Evolutionary conservation across 768 basidiomycete genomes (phyloP), one percentile per base, ranked within the genome.

Genomic region (Dioszegia crocea): DNA sequence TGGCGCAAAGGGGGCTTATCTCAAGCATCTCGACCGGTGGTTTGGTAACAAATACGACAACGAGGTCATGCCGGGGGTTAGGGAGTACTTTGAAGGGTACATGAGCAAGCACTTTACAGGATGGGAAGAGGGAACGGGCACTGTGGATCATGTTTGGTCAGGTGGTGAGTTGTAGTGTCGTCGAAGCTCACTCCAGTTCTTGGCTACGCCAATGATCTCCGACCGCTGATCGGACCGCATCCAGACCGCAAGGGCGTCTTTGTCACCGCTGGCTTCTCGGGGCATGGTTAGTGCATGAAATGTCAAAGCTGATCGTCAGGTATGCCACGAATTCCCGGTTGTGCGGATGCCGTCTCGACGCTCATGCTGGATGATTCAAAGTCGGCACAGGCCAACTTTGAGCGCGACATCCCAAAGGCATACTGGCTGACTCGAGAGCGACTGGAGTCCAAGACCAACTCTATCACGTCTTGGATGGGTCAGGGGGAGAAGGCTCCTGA

Each of bases 261-360:
- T 46, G 45, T 70, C 38, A 57, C 51, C 30, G 68, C 68, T 23
- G 68, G 65, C 17, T 70, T 70, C 55, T 64, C 65, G n/a, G 68
- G 68, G 12, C 68, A 70, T 49, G 68, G 68, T 70, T 24, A 47
- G 68, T 63, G 9, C 9, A 40, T 40, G 14, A 17, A 26, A 43
- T 49, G 39, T 50, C 44, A 19, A 29, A 11, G 21, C 48, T 50
- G 48, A 41, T 11, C 23, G 33, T 9, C 55, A 66, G 64, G 68
- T 26, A 70, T 70, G 65, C 68, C 65, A 11, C 62, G 63, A 3
- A 70, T 66, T 23, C 68, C 68, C 5, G 68, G 64, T 17, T 64
- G 65, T 38, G 46, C 65, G 24, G 39, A 49, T 17, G 60, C 65
- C 4, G 24, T 70, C 19, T 60, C 64, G 11, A 33, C 43, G 0